These are phyloP conservation scores for Mucuna pruriens DNA, from an alignment of 306 rosid species.

Conservation along the genomic window DNA sequence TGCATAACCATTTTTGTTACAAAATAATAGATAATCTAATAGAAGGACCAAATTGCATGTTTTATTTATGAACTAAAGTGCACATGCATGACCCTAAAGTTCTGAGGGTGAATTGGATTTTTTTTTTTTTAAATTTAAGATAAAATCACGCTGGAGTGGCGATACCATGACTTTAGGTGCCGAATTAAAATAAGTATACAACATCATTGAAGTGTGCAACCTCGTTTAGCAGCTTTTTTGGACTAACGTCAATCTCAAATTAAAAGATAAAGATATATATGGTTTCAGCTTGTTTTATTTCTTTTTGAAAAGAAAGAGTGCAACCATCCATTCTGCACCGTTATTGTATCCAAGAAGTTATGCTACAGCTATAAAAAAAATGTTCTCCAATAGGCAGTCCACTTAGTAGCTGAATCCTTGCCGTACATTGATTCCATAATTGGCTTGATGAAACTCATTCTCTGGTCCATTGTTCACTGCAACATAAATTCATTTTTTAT, in stretches of 20 bases:
- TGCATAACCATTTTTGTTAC: neutral
- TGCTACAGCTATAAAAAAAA: slow-evolving; percentile 88
- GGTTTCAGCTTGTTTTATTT: slow-evolving; percentile 41
- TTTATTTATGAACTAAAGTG: neutral
- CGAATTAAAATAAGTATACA: neutral
- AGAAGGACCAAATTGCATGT: neutral
- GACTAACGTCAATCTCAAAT: neutral
- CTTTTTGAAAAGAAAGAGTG: slow-evolving; percentile 77
- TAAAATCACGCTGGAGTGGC: neutral
- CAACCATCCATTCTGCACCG: slow-evolving; percentile 97
- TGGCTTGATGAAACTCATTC: slow-evolving; percentile 56
- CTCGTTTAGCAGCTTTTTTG: neutral
- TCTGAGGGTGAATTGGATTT: neutral
- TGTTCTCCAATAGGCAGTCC: slow-evolving; percentile 96
- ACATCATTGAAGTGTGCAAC: neutral
- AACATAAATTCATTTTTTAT: slow-evolving; percentile 15
- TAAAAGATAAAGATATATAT: slow-evolving; percentile 7
- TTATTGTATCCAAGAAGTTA: slow-evolving; percentile 83
- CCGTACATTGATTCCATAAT: slow-evolving; percentile 82
- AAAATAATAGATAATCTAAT: neutral
- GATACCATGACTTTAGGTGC: too few relatives aligned
- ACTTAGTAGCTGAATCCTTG: slow-evolving; percentile 78
- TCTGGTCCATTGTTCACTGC: slow-evolving; percentile 88
- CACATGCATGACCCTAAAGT: neutral
- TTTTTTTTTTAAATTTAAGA: neutral